Evolutionary conservation across 306 rosid genomes (phyloP).

Genomic region (Cicer arietinum): DNA sequence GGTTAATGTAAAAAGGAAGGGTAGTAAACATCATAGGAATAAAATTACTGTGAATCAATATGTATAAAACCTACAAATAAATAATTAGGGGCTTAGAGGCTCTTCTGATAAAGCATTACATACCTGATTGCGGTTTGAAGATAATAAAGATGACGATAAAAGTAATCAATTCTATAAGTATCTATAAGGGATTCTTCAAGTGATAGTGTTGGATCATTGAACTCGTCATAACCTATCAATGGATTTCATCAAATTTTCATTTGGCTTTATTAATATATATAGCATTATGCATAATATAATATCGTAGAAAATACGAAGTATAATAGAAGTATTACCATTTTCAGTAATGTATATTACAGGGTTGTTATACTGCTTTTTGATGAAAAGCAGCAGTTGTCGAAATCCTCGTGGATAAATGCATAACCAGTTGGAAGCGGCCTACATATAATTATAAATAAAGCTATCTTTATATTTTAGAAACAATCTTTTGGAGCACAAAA

Average conservation of each 20-base stretch:
- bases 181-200: slow-evolving; percentile 49
- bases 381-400: slow-evolving; percentile 42
- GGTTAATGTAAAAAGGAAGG: not conserved
- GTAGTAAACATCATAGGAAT: not conserved
- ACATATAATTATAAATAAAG: slow-evolving; percentile 16
- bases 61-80: slow-evolving; percentile 5
- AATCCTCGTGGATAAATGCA: slow-evolving; percentile 54
- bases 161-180: slow-evolving; percentile 49
- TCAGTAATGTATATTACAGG: slow-evolving; percentile 55
- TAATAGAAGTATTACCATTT: slow-evolving; percentile 43
- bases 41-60: not conserved
- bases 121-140: slow-evolving; percentile 52
- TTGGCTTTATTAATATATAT: not conserved
- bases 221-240: slow-evolving; percentile 50
- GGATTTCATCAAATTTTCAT: slow-evolving; percentile 13
- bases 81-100: slow-evolving; percentile 2
- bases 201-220: slow-evolving; percentile 47
- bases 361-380: slow-evolving; percentile 48
- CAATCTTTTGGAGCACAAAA: not conserved
- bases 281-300: not conserved
- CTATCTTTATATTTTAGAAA: not conserved
- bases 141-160: slow-evolving; percentile 48
- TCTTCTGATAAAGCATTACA: slow-evolving; percentile 28
- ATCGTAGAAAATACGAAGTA: not conserved
- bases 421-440: slow-evolving; percentile 51